These are phyloP conservation scores for Piper betle DNA, from an alignment of 164 flowering plant genomes.

Conservation along the genomic window DNA sequence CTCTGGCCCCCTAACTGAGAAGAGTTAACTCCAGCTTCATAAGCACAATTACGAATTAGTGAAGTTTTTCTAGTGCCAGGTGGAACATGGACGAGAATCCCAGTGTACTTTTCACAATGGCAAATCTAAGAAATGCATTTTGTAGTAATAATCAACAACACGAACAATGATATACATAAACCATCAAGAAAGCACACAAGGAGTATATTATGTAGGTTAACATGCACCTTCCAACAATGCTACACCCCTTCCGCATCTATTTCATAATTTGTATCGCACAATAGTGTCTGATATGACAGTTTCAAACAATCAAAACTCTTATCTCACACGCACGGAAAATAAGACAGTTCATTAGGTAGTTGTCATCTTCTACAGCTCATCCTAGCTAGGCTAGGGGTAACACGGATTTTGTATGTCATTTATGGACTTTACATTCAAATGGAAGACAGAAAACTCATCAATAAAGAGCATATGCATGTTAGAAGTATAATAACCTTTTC, in stretches of 20 bases:
- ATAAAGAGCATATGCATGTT: not conserved
- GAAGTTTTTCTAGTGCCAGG: constrained; percentile 95
- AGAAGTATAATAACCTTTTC: constrained; percentile 37
- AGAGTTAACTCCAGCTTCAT: constrained; percentile 70
- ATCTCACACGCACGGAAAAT: no score
- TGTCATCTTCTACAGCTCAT: no score
- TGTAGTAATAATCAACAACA: not conserved
- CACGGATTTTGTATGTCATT: no score
- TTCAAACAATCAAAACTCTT: no score
- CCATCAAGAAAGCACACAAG: not conserved
- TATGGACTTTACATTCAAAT: not conserved
- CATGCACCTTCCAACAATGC: no score
- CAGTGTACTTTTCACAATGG: constrained; percentile 45
- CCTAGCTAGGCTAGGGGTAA: no score
- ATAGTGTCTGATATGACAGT: no score
- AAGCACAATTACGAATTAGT: constrained; percentile 59
- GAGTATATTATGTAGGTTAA: not conserved
- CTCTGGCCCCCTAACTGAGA: constrained; percentile 84
- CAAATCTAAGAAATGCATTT: constrained; percentile 1
- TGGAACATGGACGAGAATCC: constrained; percentile 95
- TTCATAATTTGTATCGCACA: no score
- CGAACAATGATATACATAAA: not conserved
- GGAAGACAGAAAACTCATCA: not conserved
- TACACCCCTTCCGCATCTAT: no score
- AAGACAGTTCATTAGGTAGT: no score